Evolutionary conservation across 306 rosid genomes (phyloP).

Genomic region (Nissolia schottii): DNA sequence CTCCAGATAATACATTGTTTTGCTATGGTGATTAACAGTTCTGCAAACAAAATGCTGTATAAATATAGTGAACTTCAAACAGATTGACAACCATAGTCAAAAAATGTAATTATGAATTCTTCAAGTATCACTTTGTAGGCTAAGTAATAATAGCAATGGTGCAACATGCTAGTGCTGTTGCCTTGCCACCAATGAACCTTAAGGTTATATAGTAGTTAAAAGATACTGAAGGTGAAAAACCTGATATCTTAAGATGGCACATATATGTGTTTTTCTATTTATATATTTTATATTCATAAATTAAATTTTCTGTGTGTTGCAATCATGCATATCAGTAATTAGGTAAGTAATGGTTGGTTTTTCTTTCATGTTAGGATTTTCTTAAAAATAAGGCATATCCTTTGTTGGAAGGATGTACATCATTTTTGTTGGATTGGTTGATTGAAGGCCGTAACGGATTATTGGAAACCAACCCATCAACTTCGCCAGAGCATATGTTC

Average conservation of each 20-base stretch:
- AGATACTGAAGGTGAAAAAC: not conserved
- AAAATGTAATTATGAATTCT: not conserved
- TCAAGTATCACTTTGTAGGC: constrained; percentile 8
- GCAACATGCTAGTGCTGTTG: not conserved
- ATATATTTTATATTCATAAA: not conserved
- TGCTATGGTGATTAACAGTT: not conserved
- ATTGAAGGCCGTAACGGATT: constrained; percentile 73
- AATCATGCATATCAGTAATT: not conserved
- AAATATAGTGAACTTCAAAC: not conserved
- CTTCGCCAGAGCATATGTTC: constrained; percentile 98
- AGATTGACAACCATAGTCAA: not conserved
- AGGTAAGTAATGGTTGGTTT: constrained; percentile 16
- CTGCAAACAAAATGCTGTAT: not conserved
- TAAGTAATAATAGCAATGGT: not conserved
- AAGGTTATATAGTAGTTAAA: not conserved
- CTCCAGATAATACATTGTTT: constrained; percentile 1
- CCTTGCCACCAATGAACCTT: not conserved
- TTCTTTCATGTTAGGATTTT: constrained; percentile 55
- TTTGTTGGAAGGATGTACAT: constrained; percentile 89
- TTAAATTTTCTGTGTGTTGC: constrained; percentile 4
- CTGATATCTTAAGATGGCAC: constrained; percentile 6
- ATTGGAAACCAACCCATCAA: constrained; percentile 93
- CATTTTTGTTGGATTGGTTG: constrained; percentile 96
- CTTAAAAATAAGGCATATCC: constrained; percentile 87
- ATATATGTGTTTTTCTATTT: not conserved